Evolutionary conservation across 768 basidiomycete genomes (phyloP).

Genomic region (Suillus sp.): DNA sequence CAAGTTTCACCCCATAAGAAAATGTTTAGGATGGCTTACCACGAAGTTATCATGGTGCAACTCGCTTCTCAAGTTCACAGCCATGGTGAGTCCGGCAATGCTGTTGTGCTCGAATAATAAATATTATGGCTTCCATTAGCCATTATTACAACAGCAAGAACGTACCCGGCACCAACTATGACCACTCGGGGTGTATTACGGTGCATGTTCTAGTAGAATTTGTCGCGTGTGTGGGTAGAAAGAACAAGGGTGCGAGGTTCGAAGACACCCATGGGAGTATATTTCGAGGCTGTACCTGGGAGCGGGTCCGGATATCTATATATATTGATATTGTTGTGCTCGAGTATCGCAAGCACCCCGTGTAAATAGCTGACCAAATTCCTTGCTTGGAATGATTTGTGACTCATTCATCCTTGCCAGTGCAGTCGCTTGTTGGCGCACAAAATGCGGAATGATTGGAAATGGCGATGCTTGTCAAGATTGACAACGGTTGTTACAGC

Average conservation of each 20-base stretch:
- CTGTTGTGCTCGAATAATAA: conserved; percentile 28
- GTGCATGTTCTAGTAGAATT: background rate
- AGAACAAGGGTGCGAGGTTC: background rate
- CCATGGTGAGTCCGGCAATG: conserved; percentile 49
- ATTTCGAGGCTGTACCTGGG: background rate
- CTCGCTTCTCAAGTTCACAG: conserved; percentile 47
- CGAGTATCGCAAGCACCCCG: no score
- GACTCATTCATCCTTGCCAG: background rate
- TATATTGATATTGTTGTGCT: no score
- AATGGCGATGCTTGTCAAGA: background rate
- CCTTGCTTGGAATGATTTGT: background rate
- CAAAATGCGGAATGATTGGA: background rate
- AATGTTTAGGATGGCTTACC: conserved; percentile 32
- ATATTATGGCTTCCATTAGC: background rate
- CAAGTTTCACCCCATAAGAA: background rate
- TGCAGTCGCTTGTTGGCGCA: background rate
- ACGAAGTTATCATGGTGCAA: conserved; percentile 50
- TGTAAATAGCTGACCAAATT: background rate
- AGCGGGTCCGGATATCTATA: background rate
- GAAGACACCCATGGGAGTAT: background rate
- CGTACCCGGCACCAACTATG: conserved; percentile 55
- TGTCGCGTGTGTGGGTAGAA: background rate
- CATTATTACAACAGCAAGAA: background rate
- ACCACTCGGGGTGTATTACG: conserved; percentile 39
- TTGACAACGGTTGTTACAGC: background rate